A percentile compares a stretch with the other conserved stretches of the same genome.
Evolutionary conservation across 208 protist species (phyloP).

Genomic region (Trichomonas tenax): DNA sequence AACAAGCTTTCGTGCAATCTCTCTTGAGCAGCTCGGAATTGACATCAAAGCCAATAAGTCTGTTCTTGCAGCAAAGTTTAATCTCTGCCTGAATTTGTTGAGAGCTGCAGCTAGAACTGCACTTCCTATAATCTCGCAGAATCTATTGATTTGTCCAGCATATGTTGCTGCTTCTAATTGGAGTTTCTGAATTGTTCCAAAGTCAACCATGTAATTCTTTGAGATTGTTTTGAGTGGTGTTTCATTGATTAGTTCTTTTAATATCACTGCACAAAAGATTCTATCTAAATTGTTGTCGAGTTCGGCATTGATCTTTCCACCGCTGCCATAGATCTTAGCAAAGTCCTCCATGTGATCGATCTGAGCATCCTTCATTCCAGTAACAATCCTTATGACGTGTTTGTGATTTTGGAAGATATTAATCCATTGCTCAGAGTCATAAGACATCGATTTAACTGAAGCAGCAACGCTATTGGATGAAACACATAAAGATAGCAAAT

Average conservation of each 20-base stretch:
- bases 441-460: background rate
- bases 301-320: background rate
- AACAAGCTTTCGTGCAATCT: background rate
- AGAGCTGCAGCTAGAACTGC: background rate
- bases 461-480: background rate
- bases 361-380: background rate
- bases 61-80: slow-evolving; percentile 15
- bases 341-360: background rate
- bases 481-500: background rate
- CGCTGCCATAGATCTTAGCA: background rate
- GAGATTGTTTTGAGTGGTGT: background rate
- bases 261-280: background rate
- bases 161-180: background rate
- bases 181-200: background rate
- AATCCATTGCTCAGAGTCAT: background rate
- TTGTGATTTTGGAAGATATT: background rate
- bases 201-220: background rate
- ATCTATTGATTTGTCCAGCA: background rate
- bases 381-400: background rate
- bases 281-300: background rate
- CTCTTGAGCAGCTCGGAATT: background rate
- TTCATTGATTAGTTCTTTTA: background rate
- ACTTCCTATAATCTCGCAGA: background rate
- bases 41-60: background rate
- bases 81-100: background rate